A percentile compares a stretch with the other conserved stretches of the same genome.
These are phyloP conservation scores for Clonostachys byssicola DNA, from an alignment of 2,329 filamentous ascomycete genomes.

Conservation along the genomic window DNA sequence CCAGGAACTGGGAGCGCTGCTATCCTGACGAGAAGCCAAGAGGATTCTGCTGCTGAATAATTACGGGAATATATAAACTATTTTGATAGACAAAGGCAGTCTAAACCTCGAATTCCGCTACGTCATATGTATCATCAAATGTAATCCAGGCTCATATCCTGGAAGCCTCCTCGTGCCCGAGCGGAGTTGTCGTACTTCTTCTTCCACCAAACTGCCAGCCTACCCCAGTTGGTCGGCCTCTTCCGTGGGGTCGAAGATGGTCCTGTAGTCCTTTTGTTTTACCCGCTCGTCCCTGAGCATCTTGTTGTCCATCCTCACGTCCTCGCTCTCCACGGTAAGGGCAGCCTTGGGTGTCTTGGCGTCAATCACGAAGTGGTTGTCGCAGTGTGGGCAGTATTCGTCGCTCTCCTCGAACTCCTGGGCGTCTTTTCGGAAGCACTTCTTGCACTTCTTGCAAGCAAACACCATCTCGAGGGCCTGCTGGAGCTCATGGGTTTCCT, in stretches of 20 bases:
- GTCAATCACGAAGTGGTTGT: slow-evolving; percentile 96
- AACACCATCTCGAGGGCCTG: slow-evolving; percentile 88
- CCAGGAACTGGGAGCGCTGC: slow-evolving; percentile 67
- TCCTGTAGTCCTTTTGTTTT: slow-evolving; percentile 50
- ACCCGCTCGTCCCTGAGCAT: slow-evolving; percentile 92
- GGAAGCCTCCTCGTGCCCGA: slow-evolving; percentile 4
- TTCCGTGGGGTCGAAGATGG: slow-evolving; percentile 73
- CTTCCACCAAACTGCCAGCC: slow-evolving; percentile 10
- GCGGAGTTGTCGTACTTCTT: neutral
- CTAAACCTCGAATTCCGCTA: slow-evolving; percentile 13
- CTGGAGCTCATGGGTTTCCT: slow-evolving; percentile 69
- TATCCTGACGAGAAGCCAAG: slow-evolving; percentile 63
- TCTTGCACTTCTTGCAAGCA: slow-evolving; percentile 98
- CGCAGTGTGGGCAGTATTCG: slow-evolving; percentile 98
- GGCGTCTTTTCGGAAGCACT: slow-evolving; percentile 94
- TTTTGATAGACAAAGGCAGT: slow-evolving; percentile 16
- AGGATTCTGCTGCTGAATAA: slow-evolving; percentile 32
- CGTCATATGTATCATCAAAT: slow-evolving; percentile 30
- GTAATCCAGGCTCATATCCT: slow-evolving; percentile 18
- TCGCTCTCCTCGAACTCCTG: slow-evolving; percentile 92
- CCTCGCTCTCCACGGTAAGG: slow-evolving; percentile 85
- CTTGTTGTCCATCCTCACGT: slow-evolving; percentile 77
- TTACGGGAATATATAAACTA: slow-evolving; percentile 5
- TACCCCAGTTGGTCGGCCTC: slow-evolving; percentile 74
- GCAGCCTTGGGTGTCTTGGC: slow-evolving; percentile 79